A percentile compares a stretch with the other conserved stretches of the same genome.
Evolutionary conservation across 768 basidiomycete species (phyloP).

Genomic region (Baorangia bicolor): DNA sequence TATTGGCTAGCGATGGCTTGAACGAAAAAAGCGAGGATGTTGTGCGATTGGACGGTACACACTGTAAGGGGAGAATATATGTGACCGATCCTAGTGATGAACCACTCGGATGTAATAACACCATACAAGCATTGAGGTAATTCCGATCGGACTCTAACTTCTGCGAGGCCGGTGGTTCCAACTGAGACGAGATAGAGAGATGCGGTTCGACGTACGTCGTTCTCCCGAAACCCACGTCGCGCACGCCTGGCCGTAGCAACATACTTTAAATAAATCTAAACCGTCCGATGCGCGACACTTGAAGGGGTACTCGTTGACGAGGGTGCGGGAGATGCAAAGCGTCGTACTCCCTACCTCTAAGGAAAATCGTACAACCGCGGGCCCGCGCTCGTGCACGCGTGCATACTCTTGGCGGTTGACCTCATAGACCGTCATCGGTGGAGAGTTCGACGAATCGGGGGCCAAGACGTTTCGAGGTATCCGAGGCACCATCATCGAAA

Average conservation of each 20-base stretch:
- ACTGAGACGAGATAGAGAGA: no score
- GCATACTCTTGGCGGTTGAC: no score
- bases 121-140: neutral
- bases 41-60: neutral
- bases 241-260: neutral
- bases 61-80: no score
- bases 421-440: slow-evolving; percentile 84
- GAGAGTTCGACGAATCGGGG: slow-evolving; percentile 82
- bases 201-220: neutral
- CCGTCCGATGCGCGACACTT: neutral
- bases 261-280: neutral
- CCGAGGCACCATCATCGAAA: slow-evolving; percentile 37
- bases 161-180: no score
- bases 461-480: slow-evolving; percentile 22
- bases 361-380: no score
- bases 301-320: neutral
- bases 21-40: neutral
- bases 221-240: neutral
- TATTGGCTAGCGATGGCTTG: neutral
- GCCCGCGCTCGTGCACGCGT: no score
- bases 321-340: neutral
- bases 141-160: neutral
- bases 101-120: neutral
- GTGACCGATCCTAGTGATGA: no score
- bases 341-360: neutral